Percentiles rank a stretch among this genome's conserved stretches.
These are phyloP conservation scores for Echria macrotheca DNA, from an alignment of 495 filamentous ascomycete species.

Conservation along the genomic window DNA sequence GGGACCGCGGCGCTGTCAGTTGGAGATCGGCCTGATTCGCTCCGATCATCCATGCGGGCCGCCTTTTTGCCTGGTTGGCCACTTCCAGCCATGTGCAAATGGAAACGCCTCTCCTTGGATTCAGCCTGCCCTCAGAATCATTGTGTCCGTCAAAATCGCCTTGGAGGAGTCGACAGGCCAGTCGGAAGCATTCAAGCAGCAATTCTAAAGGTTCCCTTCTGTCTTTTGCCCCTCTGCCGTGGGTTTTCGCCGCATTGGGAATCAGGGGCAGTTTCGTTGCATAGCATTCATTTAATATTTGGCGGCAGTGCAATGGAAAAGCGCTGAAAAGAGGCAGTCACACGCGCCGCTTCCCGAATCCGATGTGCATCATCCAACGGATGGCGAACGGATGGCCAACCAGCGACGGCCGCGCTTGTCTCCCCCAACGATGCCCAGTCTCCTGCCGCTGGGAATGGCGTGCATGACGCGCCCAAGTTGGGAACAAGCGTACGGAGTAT, in stretches of 20 bases:
- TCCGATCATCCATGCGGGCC: background rate
- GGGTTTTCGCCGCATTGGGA: background rate
- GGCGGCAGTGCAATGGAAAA: background rate
- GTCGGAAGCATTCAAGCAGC: background rate
- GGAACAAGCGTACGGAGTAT: background rate
- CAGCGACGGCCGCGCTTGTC: background rate
- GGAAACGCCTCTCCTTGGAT: background rate
- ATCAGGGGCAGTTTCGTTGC: background rate
- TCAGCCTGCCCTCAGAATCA: background rate
- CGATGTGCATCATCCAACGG: background rate
- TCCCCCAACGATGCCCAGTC: background rate
- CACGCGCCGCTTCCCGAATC: background rate
- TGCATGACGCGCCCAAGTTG: slow-evolving; percentile 10
- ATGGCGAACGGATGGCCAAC: background rate
- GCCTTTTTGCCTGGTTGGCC: background rate
- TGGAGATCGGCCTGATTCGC: slow-evolving; percentile 7
- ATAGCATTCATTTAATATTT: slow-evolving; percentile 13
- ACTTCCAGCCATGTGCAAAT: too few relatives aligned
- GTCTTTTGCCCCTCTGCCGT: background rate
- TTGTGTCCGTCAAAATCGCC: too few relatives aligned
- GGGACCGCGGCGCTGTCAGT: slow-evolving; percentile 23
- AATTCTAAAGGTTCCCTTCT: background rate
- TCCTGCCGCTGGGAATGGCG: slow-evolving; percentile 8
- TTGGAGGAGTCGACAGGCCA: too few relatives aligned
- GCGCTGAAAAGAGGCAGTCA: background rate